phyloP scores from a whole-genome alignment of 2,329 filamentous ascomycete genomes.

The Neocucurbitaria cava region DNA sequence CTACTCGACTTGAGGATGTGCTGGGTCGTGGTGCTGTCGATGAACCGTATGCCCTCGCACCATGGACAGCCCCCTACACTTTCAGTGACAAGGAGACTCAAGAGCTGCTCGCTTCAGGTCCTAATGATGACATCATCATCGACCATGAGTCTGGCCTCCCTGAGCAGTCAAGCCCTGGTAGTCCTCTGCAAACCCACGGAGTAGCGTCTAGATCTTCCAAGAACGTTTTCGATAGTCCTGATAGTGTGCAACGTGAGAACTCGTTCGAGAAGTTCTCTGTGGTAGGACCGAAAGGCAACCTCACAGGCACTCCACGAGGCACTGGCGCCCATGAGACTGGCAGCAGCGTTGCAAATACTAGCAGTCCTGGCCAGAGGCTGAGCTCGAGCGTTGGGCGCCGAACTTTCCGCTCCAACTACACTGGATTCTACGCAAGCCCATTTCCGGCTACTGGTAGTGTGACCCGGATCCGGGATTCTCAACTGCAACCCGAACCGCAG shows the following conservation, averaged over 20 bases:
- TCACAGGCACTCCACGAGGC: constrained; percentile 47
- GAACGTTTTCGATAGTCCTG: constrained; percentile 1
- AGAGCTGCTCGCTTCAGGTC: constrained; percentile 44
- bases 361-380: constrained; percentile 37
- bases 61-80: constrained; percentile 29
- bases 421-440: constrained; percentile 32
- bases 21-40: constrained; percentile 8
- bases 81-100: constrained; percentile 43
- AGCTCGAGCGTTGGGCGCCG: constrained; percentile 26
- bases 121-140: constrained; percentile 45
- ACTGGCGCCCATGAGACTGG: constrained; percentile 47
- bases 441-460: constrained; percentile 29
- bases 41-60: constrained; percentile 22
- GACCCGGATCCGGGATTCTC: constrained; percentile 24
- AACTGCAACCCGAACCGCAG: neutral
- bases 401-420: constrained; percentile 17
- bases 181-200: constrained; percentile 5
- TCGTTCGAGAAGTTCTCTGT: constrained; percentile 45
- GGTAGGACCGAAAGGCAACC: constrained; percentile 44
- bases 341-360: constrained; percentile 49
- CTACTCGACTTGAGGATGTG: neutral
- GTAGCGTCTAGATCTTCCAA: neutral
- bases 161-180: neutral
- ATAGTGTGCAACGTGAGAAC: constrained; percentile 33
- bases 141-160: constrained; percentile 16